Base-by-base conservation (phyloP, 345 rosid genomes). In the Reutealis trisperma region DNA sequence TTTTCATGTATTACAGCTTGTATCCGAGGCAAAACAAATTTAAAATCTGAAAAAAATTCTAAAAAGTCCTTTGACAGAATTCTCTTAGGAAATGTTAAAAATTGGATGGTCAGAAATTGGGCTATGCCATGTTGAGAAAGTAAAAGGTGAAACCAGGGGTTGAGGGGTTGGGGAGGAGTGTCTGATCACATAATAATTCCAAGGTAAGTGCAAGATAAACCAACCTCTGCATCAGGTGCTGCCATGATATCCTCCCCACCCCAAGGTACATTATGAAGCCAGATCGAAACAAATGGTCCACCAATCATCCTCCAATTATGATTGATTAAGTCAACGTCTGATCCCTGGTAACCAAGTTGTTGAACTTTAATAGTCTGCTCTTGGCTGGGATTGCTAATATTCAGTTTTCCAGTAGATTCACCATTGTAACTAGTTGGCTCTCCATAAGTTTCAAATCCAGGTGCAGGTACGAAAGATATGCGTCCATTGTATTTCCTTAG, bases 181-280 rank as follows among this genome's bases (percentile, higher is more conserved):
- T 22, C 6, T 58, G 2, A 22, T 57, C 25, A 32, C 3, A 24
- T 47, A 45, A 47, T 1, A 27, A 47, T 47, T 24, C 27, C 37
- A 11, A 5, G 34, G 10, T 8, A 60, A 60, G 54, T 63, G 44
- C 68, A 61, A 65, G 70, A 76, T 14, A 72, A 81, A 81, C 90
- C 63, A 80, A 93, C 99, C 98, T 93, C 87, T 3, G 98, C 99
- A 65, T 88, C 67, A 37, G 99, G 99, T 77, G 99, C 99, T 71
- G 99, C 97, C 90, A 91, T 79, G 73, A 84, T 79, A 77, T 85
- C 87, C 84, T 94, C 95, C 11, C 87, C 76, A 49, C 97, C 98
- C 99, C 98, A 96, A 37, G 98, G 95, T 60, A 93, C 99, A 80
- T 96, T 96, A 75, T 96, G 99, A 82, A 93, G 96, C 99, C 99